A percentile compares a stretch with the other conserved stretches of the same genome.
These are phyloP conservation scores for Paraconiothyrium sp. DNA, from an alignment of 2,329 filamentous ascomycete species.

Conservation along the genomic window DNA sequence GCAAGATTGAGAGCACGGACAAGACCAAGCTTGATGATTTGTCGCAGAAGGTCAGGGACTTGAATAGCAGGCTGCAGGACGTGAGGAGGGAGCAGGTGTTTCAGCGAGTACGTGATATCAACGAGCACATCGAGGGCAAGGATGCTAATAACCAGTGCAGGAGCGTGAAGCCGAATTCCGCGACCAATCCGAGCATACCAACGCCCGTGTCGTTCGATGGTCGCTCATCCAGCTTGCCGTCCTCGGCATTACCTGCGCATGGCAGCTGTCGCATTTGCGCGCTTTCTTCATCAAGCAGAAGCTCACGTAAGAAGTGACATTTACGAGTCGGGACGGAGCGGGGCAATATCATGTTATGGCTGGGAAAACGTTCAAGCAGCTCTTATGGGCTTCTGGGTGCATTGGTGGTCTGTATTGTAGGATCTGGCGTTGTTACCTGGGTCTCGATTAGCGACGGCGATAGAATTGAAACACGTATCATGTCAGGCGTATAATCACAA, in stretches of 20 bases:
- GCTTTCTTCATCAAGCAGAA: slow-evolving; percentile 99
- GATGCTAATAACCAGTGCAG: slow-evolving; percentile 57
- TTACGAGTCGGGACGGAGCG: slow-evolving; percentile 11
- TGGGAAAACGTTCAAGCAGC: slow-evolving; percentile 20
- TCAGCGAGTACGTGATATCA: slow-evolving; percentile 72
- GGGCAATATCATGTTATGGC: slow-evolving; percentile 20
- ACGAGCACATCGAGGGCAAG: neutral
- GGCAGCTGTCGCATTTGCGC: slow-evolving; percentile 94
- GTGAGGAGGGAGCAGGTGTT: slow-evolving; percentile 95
- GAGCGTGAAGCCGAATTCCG: slow-evolving; percentile 98
- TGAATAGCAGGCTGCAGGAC: slow-evolving; percentile 87
- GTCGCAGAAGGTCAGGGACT: slow-evolving; percentile 84
- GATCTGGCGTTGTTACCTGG: slow-evolving; percentile 32
- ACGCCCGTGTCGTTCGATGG: slow-evolving; percentile 91
- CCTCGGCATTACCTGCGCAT: slow-evolving; percentile 87
- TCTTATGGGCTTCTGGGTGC: slow-evolving; percentile 9
- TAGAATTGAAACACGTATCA: slow-evolving; percentile 22
- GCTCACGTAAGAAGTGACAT: slow-evolving; percentile 73
- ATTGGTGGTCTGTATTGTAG: slow-evolving; percentile 29
- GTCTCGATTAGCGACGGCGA: slow-evolving; percentile 24
- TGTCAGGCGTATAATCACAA: neutral
- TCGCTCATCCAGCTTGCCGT: slow-evolving; percentile 88
- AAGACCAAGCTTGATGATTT: slow-evolving; percentile 94
- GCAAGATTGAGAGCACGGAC: slow-evolving; percentile 90
- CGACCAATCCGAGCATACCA: slow-evolving; percentile 95